Evolutionary conservation across 495 filamentous ascomycete genomes (phyloP), one percentile per base, ranked within the genome.

Genomic region (Aspergillus avenaceus): DNA sequence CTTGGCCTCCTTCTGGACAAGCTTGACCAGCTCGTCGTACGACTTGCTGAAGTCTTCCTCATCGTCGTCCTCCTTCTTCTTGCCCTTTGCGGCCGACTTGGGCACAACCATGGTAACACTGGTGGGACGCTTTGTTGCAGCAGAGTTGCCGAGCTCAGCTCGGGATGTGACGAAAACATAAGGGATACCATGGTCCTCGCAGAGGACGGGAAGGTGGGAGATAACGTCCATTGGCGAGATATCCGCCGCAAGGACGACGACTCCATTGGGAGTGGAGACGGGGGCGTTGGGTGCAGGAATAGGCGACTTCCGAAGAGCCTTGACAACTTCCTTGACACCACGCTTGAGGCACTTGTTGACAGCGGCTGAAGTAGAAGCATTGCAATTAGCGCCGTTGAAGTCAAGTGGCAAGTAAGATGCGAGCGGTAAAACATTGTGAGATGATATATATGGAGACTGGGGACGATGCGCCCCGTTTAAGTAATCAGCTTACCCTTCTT

Each of bases 171-270:
- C 85, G 70, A 89, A 99, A 56, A 97, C 75, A 71, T 97, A 99
- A 4, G 91, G 92, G 45, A 96, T 85, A 62, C 84, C 84, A 76
- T 96, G 91, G 72, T 97, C 91, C 72, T 99, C 93, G 79, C 95
- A 97, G 37, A 97, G 84, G 13, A 97, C 86, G 45, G 93, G 93
- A 56, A 99, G 87, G 71, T 97, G 93, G 41, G 88, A 91, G 72
- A 97, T 96, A 59, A 97, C 91, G 64, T 97, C 91, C 86, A 91
- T 88, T 50, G 93, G 93, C 19, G 87, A 93, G 77, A 97, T 97
- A 66, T 99, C 93, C 47, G 88, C 93, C 25, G 95, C 93, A 46
- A 99, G 85, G 66, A 99, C 76, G 57, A 95, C 88, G 56, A 99
- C 78, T 56, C 83, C 89, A 43, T 78, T 76, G 50, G 83, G 81